Conservation (phyloP, 202 grass and related monocot genomes). For the Panicum hallii region DNA sequence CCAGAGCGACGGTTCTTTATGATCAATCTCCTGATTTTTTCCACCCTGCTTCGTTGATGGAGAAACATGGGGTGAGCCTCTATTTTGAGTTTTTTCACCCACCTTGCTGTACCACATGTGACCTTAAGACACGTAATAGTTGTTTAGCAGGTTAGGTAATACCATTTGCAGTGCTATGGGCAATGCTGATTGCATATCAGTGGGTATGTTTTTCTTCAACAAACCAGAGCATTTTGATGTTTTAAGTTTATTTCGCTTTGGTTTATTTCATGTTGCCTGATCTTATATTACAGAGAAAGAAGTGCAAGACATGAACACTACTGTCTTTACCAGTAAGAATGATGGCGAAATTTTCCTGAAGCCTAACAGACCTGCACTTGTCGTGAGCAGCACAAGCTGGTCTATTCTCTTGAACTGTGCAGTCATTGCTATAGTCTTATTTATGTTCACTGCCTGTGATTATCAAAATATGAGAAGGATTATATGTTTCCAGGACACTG, state of each 20-base stretch:
- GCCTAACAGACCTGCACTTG: constrained; percentile 77
- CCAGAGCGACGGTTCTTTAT: constrained; percentile 91
- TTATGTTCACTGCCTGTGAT: constrained; percentile 6
- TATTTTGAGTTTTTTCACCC: background rate
- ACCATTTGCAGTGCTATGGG: constrained; percentile 69
- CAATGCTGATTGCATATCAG: constrained; percentile 75
- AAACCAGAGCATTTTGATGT: constrained; percentile 35
- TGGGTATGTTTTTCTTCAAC: constrained; percentile 62
- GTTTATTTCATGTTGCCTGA: constrained; percentile 25
- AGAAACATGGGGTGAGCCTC: constrained; percentile 83
- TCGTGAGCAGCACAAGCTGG: constrained; percentile 99
- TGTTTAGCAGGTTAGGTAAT: constrained; percentile 80
- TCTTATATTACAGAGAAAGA: constrained; percentile 50
- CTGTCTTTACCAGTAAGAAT: constrained; percentile 54
- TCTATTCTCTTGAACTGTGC: constrained; percentile 51
- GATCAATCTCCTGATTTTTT: constrained; percentile 99
- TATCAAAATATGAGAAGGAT: background rate
- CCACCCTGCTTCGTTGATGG: constrained; percentile 71
- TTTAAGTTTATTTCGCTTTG: constrained; percentile 41
- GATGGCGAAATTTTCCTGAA: constrained; percentile 70
- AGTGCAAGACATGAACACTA: constrained; percentile 41
- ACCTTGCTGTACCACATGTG: constrained; percentile 36
- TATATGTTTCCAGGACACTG: constrained; percentile 71
- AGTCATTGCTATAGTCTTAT: background rate
- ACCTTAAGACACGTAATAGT: constrained; percentile 58